phyloP scores from a whole-genome alignment of 768 basidiomycete species.

The Sutorius australiensis region DNA sequence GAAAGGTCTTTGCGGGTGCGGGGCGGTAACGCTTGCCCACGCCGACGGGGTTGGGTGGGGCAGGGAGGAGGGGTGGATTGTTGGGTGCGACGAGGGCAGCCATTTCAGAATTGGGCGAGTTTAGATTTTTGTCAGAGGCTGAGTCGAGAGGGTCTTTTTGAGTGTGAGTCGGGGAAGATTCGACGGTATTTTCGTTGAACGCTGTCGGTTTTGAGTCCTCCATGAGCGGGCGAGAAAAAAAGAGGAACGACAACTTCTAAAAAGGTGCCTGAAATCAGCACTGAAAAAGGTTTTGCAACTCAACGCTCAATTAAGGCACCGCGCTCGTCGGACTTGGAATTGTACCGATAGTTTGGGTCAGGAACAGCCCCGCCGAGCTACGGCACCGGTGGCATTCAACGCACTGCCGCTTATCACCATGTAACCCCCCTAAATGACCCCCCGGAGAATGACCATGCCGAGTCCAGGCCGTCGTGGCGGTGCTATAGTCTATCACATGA shows the following conservation, averaged over 20 bases:
- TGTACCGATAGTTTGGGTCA: slow-evolving; percentile 24
- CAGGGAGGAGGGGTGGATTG: slow-evolving; percentile 21
- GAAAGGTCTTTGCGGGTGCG: slow-evolving; percentile 89
- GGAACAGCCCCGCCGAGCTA: slow-evolving; percentile 34
- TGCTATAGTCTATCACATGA: not conserved
- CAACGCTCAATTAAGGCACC: slow-evolving; percentile 36
- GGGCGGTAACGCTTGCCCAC: slow-evolving; percentile 69
- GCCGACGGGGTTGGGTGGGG: slow-evolving; percentile 17
- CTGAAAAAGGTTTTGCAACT: slow-evolving; percentile 26
- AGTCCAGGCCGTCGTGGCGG: slow-evolving; percentile 4
- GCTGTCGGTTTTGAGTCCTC: slow-evolving; percentile 34
- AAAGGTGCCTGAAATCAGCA: slow-evolving; percentile 34
- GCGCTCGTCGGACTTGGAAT: slow-evolving; percentile 32
- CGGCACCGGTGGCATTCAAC: slow-evolving; percentile 30
- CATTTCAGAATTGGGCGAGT: slow-evolving; percentile 24
- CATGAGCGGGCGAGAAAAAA: slow-evolving; percentile 32
- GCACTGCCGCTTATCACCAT: slow-evolving; percentile 7
- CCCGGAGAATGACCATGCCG: slow-evolving; percentile 8
- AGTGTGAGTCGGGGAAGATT: slow-evolving; percentile 5
- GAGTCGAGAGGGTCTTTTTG: slow-evolving; percentile 3
- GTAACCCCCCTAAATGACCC: slow-evolving; percentile 24
- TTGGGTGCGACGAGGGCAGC: slow-evolving; percentile 32
- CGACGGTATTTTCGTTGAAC: slow-evolving; percentile 21
- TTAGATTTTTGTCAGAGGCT: not conserved
- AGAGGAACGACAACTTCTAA: slow-evolving; percentile 33